Evolutionary conservation across 225 moss, liverwort and hornwort genomes (phyloP).

Genomic region (Sphagnum tenellum): DNA sequence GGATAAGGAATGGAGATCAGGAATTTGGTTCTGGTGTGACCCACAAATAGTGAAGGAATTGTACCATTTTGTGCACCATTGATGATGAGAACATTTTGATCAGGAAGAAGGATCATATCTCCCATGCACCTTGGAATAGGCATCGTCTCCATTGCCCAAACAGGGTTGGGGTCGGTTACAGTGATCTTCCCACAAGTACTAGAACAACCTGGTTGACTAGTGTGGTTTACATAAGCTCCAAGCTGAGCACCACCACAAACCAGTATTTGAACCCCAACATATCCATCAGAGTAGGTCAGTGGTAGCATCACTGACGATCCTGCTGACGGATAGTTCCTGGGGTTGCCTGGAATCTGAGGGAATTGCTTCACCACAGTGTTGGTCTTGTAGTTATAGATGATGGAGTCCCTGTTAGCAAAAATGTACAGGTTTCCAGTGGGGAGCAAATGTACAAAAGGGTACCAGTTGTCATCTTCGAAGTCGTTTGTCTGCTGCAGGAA

Average conservation of each 20-base stretch:
- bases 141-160: constrained; percentile 71
- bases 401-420: constrained; percentile 66
- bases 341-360: constrained; percentile 40
- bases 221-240: constrained; percentile 18
- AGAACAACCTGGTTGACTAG: constrained; percentile 13
- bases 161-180: constrained; percentile 10
- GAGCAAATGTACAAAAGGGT: constrained; percentile 59
- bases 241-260: constrained; percentile 62
- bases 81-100: constrained; percentile 43
- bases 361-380: constrained; percentile 21
- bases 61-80: constrained; percentile 55
- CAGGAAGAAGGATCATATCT: constrained; percentile 69
- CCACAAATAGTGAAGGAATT: neutral
- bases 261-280: constrained; percentile 32
- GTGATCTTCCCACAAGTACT: constrained; percentile 50
- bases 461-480: constrained; percentile 38
- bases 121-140: constrained; percentile 56
- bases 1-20: neutral
- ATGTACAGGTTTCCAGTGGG: constrained; percentile 58
- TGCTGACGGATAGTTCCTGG: constrained; percentile 65
- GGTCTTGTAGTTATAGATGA: constrained; percentile 43
- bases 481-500: constrained; percentile 21
- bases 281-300: constrained; percentile 13
- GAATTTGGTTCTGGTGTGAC: neutral
- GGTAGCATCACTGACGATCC: constrained; percentile 75